Evolutionary conservation across 1,139 yeast species (phyloP).

Genomic region (Meyerozyma athensensis): DNA sequence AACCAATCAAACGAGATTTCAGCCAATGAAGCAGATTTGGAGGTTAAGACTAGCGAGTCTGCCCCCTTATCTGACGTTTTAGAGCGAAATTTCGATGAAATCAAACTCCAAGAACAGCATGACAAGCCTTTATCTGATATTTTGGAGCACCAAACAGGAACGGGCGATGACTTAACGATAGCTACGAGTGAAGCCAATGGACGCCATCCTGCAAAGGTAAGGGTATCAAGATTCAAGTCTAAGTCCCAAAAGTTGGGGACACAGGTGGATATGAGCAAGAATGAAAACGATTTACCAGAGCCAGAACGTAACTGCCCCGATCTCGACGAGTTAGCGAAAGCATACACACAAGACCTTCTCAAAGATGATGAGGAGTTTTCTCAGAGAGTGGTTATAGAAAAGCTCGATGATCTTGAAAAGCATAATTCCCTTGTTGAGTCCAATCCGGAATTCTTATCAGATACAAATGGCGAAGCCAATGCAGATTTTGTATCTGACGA

Average conservation of each 20-base stretch:
- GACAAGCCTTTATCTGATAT: too few species aligned
- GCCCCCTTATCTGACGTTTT: too few species aligned
- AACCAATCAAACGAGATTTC: slow-evolving; percentile 1
- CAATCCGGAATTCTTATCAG: slow-evolving; percentile 17
- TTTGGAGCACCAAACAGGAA: too few species aligned
- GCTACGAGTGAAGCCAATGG: too few species aligned
- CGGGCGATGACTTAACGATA: too few species aligned
- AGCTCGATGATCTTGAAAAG: slow-evolving; percentile 48
- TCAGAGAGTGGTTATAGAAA: slow-evolving; percentile 51
- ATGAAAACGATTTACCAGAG: neutral
- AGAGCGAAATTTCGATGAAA: too few species aligned
- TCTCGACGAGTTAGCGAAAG: slow-evolving; percentile 5
- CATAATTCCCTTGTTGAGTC: slow-evolving; percentile 16
- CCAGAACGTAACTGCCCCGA: neutral
- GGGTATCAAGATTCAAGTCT: neutral
- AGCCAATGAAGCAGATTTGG: slow-evolving; percentile 1
- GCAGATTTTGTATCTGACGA: slow-evolving; percentile 7
- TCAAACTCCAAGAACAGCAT: too few species aligned
- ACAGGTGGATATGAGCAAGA: neutral
- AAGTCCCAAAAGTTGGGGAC: slow-evolving; percentile 5
- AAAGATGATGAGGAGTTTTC: slow-evolving; percentile 34
- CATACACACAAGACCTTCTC: slow-evolving; percentile 2
- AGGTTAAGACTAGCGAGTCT: too few species aligned
- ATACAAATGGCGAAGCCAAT: slow-evolving; percentile 17
- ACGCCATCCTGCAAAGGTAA: too few species aligned